Base-by-base conservation (phyloP, 2,329 filamentous ascomycete species). In the Bisporella sp. region DNA sequence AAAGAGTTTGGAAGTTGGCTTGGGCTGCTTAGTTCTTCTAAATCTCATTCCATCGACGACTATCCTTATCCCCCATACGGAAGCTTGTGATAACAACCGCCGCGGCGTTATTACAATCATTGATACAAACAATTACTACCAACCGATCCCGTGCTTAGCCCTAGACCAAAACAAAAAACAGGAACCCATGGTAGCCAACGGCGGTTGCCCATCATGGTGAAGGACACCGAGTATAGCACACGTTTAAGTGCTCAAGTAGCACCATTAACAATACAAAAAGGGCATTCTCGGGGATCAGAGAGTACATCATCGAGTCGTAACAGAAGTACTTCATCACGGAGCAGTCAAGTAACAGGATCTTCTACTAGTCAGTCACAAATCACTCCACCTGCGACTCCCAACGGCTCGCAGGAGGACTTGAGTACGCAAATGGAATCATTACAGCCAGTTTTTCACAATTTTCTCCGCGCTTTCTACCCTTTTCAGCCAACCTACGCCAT, bases 391-490 rank as follows among this genome's bases (percentile, higher is more conserved):
- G 73, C 84, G 55, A 91, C 87, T 6, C 88, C 87, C 13, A 82
- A 84, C 68, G 77, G 77, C 62, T 83, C 81, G 29, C 77, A 78
- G 63, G 84, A 89, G 59, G 60, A 71, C 59, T 62, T 69, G 54
- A 66, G 68, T 61, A 61, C 70, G 54, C 64, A 70, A 57, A 59
- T 65, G 46, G 69, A 71, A 55, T 69, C 75, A 5, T 9, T 4
- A 37, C 35, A 37, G n/a, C 79, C 85, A 2, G 76, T 90, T 52
- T 96, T 96, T 65, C 87, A 95, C 76, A 95, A 93, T 73, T 99
- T 96, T 65, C 76, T 99, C 43, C 86, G 93, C 57, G 93, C 93
- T 46, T 92, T 95, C 65, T 95, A 96, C 67, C 87, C 89, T 30
- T 99, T 96, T 67, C 84, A 91, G 51, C 90, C 92, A 1, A 82